phyloP scores from a whole-genome alignment of 345 rosid genomes.

The Eucalyptus rudis region DNA sequence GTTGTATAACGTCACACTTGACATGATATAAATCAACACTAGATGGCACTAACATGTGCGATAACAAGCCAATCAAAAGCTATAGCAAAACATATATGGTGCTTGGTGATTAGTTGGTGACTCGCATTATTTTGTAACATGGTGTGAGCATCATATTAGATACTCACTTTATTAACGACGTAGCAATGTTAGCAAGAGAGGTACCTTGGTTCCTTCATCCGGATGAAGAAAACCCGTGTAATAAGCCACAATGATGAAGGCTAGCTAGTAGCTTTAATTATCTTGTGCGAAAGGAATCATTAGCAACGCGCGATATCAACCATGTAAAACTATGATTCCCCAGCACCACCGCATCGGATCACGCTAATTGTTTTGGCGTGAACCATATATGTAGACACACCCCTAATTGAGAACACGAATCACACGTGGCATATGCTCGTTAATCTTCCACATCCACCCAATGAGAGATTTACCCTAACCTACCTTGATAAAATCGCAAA shows the following conservation, averaged over 20 bases:
- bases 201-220: background rate
- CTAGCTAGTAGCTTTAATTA: background rate
- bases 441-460: background rate
- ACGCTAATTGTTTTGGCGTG: background rate
- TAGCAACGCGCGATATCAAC: background rate
- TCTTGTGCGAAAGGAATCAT: background rate
- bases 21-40: background rate
- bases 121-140: background rate
- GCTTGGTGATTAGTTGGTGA: background rate
- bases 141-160: background rate
- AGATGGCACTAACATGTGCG: background rate
- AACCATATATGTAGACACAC: background rate
- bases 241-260: background rate
- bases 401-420: background rate
- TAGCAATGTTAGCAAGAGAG: background rate
- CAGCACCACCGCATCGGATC: background rate
- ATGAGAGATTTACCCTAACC: background rate
- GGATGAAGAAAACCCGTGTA: background rate
- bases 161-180: background rate
- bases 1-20: background rate
- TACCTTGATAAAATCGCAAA: background rate
- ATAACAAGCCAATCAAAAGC: background rate
- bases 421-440: background rate
- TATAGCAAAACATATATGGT: background rate
- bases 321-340: background rate